A percentile compares a stretch with the other conserved stretches of the same genome.
Evolutionary conservation across 2,329 filamentous ascomycete species (phyloP).

Genomic region (Salinomyces thailandicus): DNA sequence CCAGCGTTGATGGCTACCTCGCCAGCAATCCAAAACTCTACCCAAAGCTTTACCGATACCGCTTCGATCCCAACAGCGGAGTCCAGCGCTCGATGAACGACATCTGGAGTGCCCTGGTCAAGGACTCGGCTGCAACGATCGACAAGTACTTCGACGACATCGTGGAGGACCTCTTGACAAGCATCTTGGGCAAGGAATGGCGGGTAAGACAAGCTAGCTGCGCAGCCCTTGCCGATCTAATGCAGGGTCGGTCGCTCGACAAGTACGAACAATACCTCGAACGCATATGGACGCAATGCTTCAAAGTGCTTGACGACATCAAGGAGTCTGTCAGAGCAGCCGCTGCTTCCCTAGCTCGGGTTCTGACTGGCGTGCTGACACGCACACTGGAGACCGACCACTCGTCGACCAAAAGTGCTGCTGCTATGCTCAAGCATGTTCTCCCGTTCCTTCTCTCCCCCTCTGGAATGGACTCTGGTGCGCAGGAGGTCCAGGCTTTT

Average conservation of each 20-base stretch:
- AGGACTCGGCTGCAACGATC: slow-evolving; percentile 67
- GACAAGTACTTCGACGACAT: slow-evolving; percentile 79
- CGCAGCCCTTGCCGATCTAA: slow-evolving; percentile 74
- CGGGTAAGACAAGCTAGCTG: slow-evolving; percentile 86
- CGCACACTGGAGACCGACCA: slow-evolving; percentile 74
- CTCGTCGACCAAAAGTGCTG: slow-evolving; percentile 53
- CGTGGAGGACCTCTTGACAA: slow-evolving; percentile 74
- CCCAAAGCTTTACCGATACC: slow-evolving; percentile 85
- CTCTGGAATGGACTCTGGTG: slow-evolving; percentile 79
- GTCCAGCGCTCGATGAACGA: slow-evolving; percentile 94
- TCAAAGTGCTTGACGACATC: slow-evolving; percentile 92
- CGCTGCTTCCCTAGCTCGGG: slow-evolving; percentile 71
- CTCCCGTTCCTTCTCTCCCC: slow-evolving; percentile 84
- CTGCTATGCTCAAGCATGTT: slow-evolving; percentile 72
- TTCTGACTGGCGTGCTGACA: slow-evolving; percentile 74
- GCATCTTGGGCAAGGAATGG: slow-evolving; percentile 86
- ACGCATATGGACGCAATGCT: slow-evolving; percentile 72
- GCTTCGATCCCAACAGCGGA: slow-evolving; percentile 89
- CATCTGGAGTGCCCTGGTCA: slow-evolving; percentile 94
- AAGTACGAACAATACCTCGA: slow-evolving; percentile 74
- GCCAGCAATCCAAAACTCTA: slow-evolving; percentile 85
- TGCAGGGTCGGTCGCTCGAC: slow-evolving; percentile 60
- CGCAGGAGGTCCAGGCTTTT: slow-evolving; percentile 77
- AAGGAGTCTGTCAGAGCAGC: slow-evolving; percentile 79
- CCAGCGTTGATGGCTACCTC: slow-evolving; percentile 55